Base-by-base conservation (phyloP, 1,139 yeast species). In the Blastobotrys illinoisensis region DNA sequence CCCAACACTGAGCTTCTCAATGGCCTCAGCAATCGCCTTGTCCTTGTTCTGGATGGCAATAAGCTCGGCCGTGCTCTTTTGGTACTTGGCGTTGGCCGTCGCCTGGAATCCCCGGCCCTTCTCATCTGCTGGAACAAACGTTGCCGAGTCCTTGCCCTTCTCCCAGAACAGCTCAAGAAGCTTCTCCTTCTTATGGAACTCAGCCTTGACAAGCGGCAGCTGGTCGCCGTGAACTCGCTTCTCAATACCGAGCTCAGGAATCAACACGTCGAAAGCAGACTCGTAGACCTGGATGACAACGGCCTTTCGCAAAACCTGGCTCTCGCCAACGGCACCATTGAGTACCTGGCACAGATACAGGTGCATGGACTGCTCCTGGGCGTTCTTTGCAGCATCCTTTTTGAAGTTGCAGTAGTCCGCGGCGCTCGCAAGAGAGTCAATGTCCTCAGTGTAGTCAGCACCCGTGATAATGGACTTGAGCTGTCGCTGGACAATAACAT, bases 171-270 rank as follows among this genome's bases (percentile, higher is more conserved):
- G 75, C 69, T 91, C 97, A 64, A 93, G 77, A 4, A 83, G 73
- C 51, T 90, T 78, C 40, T 80, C 76, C 24, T 70, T 68, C 66
- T 85, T 86, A 67, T 88, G 95, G 70, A 87, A 93, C 68, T 93
- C 98, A 3, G 98, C 98, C 71, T 90, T 90, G 23, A 82, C 83
- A 59, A 93, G 76, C 14, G 99, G 99, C 55, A 93, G 76, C 70
- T 93, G 99, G 72, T 93, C 99, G 46, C 98, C 97, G 66, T 93
- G 99, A 24, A 93, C 98, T 65, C 99, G 82, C 73, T 93, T 93
- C 70, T 93, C 99, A 62, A 93, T 88, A 46, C 99, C 98, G 73
- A 91, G 86, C 63, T 89, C 97, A 1, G 98, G 98, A 58, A 93
- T 79, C 60, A 89, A 82, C 6, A 93, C 95, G 71, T 93, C 99